phyloP scores from a whole-genome alignment of 2,329 filamentous ascomycete genomes.

The Rhynchosporium secalis region DNA sequence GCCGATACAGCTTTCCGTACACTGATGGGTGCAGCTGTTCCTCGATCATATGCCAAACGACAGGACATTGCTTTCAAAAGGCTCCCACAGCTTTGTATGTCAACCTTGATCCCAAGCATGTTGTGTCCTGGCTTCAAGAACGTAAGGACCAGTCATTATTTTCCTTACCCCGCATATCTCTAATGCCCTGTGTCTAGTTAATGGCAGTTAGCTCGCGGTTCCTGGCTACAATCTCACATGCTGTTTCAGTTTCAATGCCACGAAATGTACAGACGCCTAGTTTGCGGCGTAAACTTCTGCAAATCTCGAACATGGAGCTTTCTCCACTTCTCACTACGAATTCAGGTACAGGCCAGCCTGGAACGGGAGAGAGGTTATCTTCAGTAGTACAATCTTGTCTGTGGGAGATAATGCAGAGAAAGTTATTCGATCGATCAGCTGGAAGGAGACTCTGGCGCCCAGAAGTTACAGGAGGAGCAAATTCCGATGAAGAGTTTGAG shows the following conservation, averaged over 20 bases:
- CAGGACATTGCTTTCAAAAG: conserved; percentile 23
- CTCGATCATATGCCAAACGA: background rate
- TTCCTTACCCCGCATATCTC: background rate
- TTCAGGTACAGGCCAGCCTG: background rate
- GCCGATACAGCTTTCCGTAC: background rate
- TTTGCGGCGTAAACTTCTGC: conserved; percentile 27
- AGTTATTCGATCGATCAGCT: conserved; percentile 25
- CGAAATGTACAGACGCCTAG: conserved; percentile 30
- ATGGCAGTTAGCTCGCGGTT: conserved; percentile 29
- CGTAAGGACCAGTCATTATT: conserved; percentile 20
- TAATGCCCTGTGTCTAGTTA: conserved; percentile 15
- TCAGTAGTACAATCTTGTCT: conserved; percentile 28
- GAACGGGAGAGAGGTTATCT: conserved; percentile 18
- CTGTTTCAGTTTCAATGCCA: conserved; percentile 23
- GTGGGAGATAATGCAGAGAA: conserved; percentile 35
- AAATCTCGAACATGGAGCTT: conserved; percentile 14
- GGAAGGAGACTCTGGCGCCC: conserved; percentile 18
- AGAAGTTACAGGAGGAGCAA: background rate
- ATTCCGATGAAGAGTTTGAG: background rate
- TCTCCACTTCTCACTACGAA: background rate
- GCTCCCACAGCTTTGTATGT: conserved; percentile 21
- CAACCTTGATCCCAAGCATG: conserved; percentile 29
- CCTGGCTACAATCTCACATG: conserved; percentile 24
- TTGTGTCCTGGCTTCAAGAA: conserved; percentile 37
- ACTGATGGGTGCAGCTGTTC: conserved; percentile 2